phyloP scores from a whole-genome alignment of 192 early-diverging fungal species.

The Coemansia sp. region DNA sequence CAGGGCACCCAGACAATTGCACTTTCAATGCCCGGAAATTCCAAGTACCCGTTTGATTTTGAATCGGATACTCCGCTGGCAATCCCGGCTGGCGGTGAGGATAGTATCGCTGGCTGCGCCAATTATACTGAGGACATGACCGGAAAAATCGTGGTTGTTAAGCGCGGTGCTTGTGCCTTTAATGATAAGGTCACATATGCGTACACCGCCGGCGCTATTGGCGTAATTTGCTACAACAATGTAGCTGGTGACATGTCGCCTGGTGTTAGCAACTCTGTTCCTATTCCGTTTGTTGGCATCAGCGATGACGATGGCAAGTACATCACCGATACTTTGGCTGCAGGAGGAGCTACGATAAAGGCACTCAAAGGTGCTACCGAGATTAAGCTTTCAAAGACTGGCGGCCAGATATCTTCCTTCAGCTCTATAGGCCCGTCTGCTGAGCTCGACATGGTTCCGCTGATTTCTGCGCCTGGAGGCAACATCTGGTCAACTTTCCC shows the following conservation, averaged over 20 bases:
- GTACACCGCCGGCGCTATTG: conserved; percentile 55
- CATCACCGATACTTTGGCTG: conserved; percentile 18
- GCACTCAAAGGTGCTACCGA: conserved; percentile 33
- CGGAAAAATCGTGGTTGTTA: conserved; percentile 24
- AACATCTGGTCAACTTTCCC: conserved; percentile 67
- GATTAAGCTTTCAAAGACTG: conserved; percentile 27
- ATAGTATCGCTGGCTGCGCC: background rate
- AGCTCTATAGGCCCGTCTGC: conserved; percentile 68
- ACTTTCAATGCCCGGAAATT: background rate
- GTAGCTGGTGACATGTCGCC: conserved; percentile 2
- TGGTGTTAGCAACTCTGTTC: conserved; percentile 9
- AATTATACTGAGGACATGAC: background rate
- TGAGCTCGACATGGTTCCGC: conserved; percentile 61
- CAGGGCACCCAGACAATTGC: conserved; percentile 3
- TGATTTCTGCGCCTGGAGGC: conserved; percentile 67
- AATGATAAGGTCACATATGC: conserved; percentile 47
- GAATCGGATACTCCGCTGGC: conserved; percentile 15
- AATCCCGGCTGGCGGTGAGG: conserved; percentile 1
- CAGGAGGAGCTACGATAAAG: conserved; percentile 5
- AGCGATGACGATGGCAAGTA: conserved; percentile 40
- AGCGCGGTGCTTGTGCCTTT: conserved; percentile 54
- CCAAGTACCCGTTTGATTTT: background rate
- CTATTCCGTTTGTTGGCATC: conserved; percentile 50
- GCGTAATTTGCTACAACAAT: conserved; percentile 55
- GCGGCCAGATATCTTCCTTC: conserved; percentile 59